Base-by-base conservation (phyloP, 768 basidiomycete species). In the Amyloporia xantha region DNA sequence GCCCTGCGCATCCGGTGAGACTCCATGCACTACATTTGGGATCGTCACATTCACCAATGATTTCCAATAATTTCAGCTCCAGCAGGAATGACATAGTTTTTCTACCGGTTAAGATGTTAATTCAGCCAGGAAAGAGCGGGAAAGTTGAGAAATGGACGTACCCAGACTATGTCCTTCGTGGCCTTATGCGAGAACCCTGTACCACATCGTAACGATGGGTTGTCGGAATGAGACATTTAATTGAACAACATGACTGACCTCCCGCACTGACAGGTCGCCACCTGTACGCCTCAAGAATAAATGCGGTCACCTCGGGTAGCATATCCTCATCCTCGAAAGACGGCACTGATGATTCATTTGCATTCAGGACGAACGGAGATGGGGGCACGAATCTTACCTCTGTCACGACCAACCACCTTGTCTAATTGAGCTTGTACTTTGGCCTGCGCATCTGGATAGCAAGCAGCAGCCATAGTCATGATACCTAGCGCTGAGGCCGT, bases 121-220 rank as follows among this genome's bases (percentile, higher is more conserved):
- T 7, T 24, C 21, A 26, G 27, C 2, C 43, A 7, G 27, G 7
- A 15, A 7, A 15, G 15, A 33, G 30, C 30, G 30, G 30, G 7
- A 7, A 33, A 33, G 15, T 33, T 15, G 30, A 15, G 9, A 17
- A 25, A 11, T 11, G 35, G 10, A 47, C 59, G 15, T 30, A 81
- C 81, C 71, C 80, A 86, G 21, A 77, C 59, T 25, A 88, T 76
- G 44, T 86, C 83, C 48, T 75, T 75, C 1, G 76, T 78, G 1
- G 84, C 76, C 39, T 76, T 75, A 54, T 88, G 85, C 2, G 81
- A 70, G 53, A 84, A 81, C 1, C 83, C 83, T 61, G 69, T 65
- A 4, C 71, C 7, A 25, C 35, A 39, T 6, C n/a, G n/a, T n/a
- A n/a, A n/a, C n/a, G n/a, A n/a, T n/a, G n/a, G n/a, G n/a, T n/a